Evolutionary conservation across 75 land plant genomes (phyloP).

Genomic region (Ceratopteris richardii): DNA sequence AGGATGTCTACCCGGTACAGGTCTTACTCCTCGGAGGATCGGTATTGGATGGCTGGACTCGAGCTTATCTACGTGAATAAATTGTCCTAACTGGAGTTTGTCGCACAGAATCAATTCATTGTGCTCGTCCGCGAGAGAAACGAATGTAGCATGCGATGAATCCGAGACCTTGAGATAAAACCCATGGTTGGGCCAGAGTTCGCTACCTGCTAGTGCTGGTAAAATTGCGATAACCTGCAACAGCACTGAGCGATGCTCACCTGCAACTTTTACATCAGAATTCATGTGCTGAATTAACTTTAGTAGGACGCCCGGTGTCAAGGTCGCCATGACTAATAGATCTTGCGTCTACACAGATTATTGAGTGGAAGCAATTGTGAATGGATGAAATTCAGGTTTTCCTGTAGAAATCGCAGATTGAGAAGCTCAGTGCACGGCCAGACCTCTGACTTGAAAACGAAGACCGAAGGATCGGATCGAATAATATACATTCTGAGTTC

Average conservation of each 20-base stretch:
- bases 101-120: slow-evolving; percentile 84
- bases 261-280: slow-evolving; percentile 54
- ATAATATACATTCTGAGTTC: too few species aligned
- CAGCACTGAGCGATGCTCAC: slow-evolving; percentile 70
- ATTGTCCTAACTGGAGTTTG: slow-evolving; percentile 88
- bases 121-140: slow-evolving; percentile 74
- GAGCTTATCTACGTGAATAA: slow-evolving; percentile 72
- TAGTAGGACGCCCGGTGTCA: slow-evolving; percentile 75
- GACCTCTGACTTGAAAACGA: too few species aligned
- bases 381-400: too few species aligned
- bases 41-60: slow-evolving; percentile 76
- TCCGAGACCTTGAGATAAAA: slow-evolving; percentile 94
- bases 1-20: slow-evolving; percentile 77
- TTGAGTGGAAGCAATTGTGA: too few species aligned
- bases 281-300: slow-evolving; percentile 73
- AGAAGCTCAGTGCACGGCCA: too few species aligned
- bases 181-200: slow-evolving; percentile 86
- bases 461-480: too few species aligned
- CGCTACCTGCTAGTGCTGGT: slow-evolving; percentile 73
- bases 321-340: slow-evolving; percentile 48
- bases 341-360: too few species aligned
- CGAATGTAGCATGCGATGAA: slow-evolving; percentile 92
- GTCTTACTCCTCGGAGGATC: slow-evolving; percentile 68
- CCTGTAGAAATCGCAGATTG: too few species aligned
- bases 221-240: slow-evolving; percentile 93